Evolutionary conservation across 2,329 filamentous ascomycete genomes (phyloP).

Genomic region (Apiospora kogelbergensis): DNA sequence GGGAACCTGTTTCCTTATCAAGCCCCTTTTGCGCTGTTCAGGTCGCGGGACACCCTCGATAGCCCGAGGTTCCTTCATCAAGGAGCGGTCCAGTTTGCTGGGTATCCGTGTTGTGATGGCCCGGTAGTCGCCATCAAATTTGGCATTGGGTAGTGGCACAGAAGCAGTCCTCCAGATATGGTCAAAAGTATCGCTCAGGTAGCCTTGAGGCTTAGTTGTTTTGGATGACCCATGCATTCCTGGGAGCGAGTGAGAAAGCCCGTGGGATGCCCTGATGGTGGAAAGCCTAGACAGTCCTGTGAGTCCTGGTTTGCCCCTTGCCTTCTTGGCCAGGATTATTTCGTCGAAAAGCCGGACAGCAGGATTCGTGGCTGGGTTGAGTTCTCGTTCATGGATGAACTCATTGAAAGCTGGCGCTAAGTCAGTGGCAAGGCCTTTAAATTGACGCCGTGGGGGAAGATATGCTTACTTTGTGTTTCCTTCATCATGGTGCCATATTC

Average conservation of each 20-base stretch:
- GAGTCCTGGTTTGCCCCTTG: slow-evolving; percentile 63
- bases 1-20: slow-evolving; percentile 58
- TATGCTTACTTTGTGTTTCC: slow-evolving; percentile 61
- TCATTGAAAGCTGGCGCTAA: slow-evolving; percentile 66
- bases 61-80: slow-evolving; percentile 90
- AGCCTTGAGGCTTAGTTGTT: slow-evolving; percentile 49
- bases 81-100: slow-evolving; percentile 75
- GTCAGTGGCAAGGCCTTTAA: slow-evolving; percentile 10
- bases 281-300: slow-evolving; percentile 63
- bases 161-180: slow-evolving; percentile 76
- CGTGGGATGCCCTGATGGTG: slow-evolving; percentile 57
- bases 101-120: slow-evolving; percentile 66
- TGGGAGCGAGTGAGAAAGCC: slow-evolving; percentile 43
- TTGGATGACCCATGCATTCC: slow-evolving; percentile 36
- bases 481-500: slow-evolving; percentile 64
- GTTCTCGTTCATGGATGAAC: slow-evolving; percentile 81
- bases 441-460: too few species aligned
- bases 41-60: slow-evolving; percentile 82
- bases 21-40: slow-evolving; percentile 49
- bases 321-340: slow-evolving; percentile 77
- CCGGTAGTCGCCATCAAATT: slow-evolving; percentile 63
- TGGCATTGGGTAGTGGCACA: slow-evolving; percentile 59
- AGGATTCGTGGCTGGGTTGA: slow-evolving; percentile 59
- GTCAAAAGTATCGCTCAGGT: slow-evolving; percentile 71
- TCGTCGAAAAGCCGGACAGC: slow-evolving; percentile 78